Percentiles rank a stretch among this genome's conserved stretches.
Evolutionary conservation across 768 basidiomycete genomes (phyloP).

Genomic region (Filobasidium floriforme): DNA sequence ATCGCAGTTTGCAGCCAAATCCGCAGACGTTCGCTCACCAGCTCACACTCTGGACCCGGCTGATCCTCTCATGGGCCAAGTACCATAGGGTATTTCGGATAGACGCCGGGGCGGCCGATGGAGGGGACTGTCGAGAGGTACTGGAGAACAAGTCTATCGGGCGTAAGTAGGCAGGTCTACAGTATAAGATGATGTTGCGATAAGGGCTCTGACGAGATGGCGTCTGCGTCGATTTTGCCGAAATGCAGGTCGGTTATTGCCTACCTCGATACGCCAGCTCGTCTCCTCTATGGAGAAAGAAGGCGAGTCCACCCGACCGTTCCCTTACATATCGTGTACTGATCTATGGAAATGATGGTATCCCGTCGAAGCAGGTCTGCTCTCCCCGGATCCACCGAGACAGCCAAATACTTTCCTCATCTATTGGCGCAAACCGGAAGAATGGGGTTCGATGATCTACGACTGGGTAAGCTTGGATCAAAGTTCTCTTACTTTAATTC

Average conservation of each 20-base stretch:
- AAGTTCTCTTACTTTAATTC: neutral
- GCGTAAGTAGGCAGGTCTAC: constrained; percentile 29
- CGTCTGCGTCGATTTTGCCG: neutral
- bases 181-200: too few species aligned
- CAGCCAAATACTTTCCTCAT: constrained; percentile 40
- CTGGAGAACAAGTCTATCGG: constrained; percentile 42
- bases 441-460: constrained; percentile 47
- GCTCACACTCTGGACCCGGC: constrained; percentile 41
- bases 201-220: too few species aligned
- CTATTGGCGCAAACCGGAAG: constrained; percentile 47
- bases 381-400: constrained; percentile 37
- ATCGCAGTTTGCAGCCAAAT: constrained; percentile 45
- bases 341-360: constrained; percentile 6
- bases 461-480: constrained; percentile 43
- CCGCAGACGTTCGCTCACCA: constrained; percentile 45
- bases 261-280: constrained; percentile 29
- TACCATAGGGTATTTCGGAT: constrained; percentile 39
- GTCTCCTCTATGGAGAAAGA: constrained; percentile 37
- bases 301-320: too few species aligned
- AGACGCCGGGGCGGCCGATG: constrained; percentile 32
- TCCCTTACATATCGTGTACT: too few species aligned
- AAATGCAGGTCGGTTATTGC: constrained; percentile 32
- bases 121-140: constrained; percentile 29
- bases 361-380: constrained; percentile 27
- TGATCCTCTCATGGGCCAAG: constrained; percentile 43